phyloP scores from a whole-genome alignment of 1,284 basidiomycete species.

The Ceratobasidium sp. region DNA sequence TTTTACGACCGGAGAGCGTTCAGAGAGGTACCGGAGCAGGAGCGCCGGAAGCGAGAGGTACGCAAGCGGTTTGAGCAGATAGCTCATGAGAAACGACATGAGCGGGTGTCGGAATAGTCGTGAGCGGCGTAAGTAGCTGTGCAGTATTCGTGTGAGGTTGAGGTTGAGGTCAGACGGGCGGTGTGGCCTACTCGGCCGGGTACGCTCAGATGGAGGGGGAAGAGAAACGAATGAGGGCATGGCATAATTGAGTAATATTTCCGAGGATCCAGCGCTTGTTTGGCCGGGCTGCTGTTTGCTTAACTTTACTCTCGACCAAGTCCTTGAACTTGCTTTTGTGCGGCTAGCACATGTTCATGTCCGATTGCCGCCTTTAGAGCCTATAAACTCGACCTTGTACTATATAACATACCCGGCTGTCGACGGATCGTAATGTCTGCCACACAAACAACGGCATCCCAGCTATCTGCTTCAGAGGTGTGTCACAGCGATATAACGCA shows the following conservation, averaged over 20 bases:
- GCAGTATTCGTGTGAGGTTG: constrained; percentile 10
- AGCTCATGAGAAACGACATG: constrained; percentile 71
- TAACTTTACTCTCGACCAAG: constrained; percentile 18
- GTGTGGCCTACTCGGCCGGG: constrained; percentile 9
- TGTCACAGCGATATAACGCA: background rate
- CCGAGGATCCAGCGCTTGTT: constrained; percentile 15
- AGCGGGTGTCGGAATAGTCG: background rate
- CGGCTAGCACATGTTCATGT: background rate
- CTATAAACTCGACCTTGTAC: background rate
- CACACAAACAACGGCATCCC: background rate
- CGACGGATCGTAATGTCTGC: background rate
- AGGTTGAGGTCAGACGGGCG: constrained; percentile 11
- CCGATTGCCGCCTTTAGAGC: background rate
- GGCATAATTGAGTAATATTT: constrained; percentile 18
- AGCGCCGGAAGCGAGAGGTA: constrained; percentile 78
- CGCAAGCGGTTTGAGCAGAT: constrained; percentile 74
- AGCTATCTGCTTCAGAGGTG: constrained; percentile 29
- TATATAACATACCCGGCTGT: background rate
- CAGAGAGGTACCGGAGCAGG: constrained; percentile 70
- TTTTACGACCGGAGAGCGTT: constrained; percentile 67
- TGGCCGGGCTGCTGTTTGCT: background rate
- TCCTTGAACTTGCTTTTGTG: background rate
- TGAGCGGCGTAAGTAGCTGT: background rate
- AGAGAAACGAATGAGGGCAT: constrained; percentile 35
- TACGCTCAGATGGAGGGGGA: constrained; percentile 29